These are phyloP conservation scores for Naganishia antarctica DNA, from an alignment of 768 basidiomycete species.

Conservation along the genomic window DNA sequence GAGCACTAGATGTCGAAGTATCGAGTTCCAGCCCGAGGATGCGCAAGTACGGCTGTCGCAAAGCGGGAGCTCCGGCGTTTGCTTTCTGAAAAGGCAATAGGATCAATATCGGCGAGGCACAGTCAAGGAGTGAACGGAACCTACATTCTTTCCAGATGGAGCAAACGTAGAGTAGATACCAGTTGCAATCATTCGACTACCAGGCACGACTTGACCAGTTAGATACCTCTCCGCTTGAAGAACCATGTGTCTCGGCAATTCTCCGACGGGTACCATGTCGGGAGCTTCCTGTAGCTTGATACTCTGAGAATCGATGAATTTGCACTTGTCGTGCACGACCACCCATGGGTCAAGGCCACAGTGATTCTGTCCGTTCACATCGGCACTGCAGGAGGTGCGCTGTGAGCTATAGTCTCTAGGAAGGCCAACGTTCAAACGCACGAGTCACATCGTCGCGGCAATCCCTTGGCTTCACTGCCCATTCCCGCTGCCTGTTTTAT, in stretches of 20 bases:
- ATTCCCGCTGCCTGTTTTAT: constrained; percentile 79
- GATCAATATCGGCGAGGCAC: neutral
- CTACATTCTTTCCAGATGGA: constrained; percentile 61
- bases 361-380: constrained; percentile 71
- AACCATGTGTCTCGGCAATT: constrained; percentile 90
- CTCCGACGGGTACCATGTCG: constrained; percentile 99
- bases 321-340: constrained; percentile 87
- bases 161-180: constrained; percentile 97
- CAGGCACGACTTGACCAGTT: constrained; percentile 88
- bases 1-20: constrained; percentile 65
- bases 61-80: constrained; percentile 70
- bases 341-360: constrained; percentile 95
- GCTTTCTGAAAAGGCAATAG: constrained; percentile 36
- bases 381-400: neutral
- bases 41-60: constrained; percentile 90
- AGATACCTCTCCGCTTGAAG: constrained; percentile 85
- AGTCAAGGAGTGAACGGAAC: constrained; percentile 53
- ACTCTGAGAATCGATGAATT: constrained; percentile 91
- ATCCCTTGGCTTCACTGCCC: constrained; percentile 75
- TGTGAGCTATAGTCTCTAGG: too few relatives aligned
- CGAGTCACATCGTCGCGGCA: constrained; percentile 84
- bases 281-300: constrained; percentile 98
- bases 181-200: constrained; percentile 88
- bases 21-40: constrained; percentile 87
- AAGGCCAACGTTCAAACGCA: too few relatives aligned